Base-by-base conservation (phyloP, 768 basidiomycete species). In the Leucogyrophana mollusca region DNA sequence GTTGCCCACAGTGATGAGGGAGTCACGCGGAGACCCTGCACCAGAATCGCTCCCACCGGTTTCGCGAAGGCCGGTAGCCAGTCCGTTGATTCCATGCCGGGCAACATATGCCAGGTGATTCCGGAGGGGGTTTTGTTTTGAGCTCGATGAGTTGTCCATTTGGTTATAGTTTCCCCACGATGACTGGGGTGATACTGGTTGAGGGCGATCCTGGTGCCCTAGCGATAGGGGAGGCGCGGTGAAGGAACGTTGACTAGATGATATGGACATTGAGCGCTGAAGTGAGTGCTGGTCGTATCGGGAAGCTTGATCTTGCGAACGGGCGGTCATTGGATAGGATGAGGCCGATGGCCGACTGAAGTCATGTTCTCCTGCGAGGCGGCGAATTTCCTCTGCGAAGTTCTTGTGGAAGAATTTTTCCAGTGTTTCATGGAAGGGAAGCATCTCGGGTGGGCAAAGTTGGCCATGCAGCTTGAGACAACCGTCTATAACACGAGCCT, bases 351-450 rank as follows among this genome's bases (percentile, higher is more conserved):
- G 57, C 34, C 73, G 72, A 39, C 83, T 82, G 14, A 81, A 73
- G 22, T 72, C 70, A 35, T 86, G 62, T 34, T 70, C 86, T 5
- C 84, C 73, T 1, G 74, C 77, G 37, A 93, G 69, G 4, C 87
- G 80, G 40, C 78, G 77, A 36, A 93, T 86, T 60, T 93, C 90
- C 30, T 92, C 90, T 3, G 79, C 66, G 68, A 90, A 93, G 58
- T 90, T 90, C 64, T 86, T 89, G 45, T 73, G 78, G 73, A 91
- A 93, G 66, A 93, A 87, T 50, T 78, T 83, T 61, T 90, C 85
- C 36, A 98, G 73, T 0, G 91, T 92, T 49, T 86, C 84, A 60
- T 98, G 94, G 77, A 97, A 97, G 4, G 83, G 79, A n/a, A 87
- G 69, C 78, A 96, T 95, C 62, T 94, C 92, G 10, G 82, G 78